Percentiles rank a stretch among this genome's conserved stretches.
These are phyloP conservation scores for Sequoia sempervirens DNA, from an alignment of 75 land plant genomes.

Conservation along the genomic window DNA sequence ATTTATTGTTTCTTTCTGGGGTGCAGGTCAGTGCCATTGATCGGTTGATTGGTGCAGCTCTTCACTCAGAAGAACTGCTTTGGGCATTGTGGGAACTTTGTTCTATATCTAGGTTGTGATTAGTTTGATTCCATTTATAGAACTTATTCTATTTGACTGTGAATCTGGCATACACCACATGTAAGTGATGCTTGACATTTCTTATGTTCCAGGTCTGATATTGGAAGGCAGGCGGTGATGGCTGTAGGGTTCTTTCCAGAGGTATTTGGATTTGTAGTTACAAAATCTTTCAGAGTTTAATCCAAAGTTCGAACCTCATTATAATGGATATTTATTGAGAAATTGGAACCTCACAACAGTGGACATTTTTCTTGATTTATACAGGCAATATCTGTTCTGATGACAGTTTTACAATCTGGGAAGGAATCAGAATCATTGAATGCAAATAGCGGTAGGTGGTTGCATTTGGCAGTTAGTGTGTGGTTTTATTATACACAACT, in stretches of 20 bases:
- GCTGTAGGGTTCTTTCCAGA: slow-evolving; percentile 74
- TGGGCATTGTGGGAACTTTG: slow-evolving; percentile 95
- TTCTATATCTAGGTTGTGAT: slow-evolving; percentile 61
- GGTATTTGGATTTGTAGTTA: slow-evolving; percentile 52
- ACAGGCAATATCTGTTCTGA: slow-evolving; percentile 62
- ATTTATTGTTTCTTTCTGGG: not conserved
- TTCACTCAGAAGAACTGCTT: slow-evolving; percentile 66
- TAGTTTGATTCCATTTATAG: not conserved
- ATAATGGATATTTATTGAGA: not conserved
- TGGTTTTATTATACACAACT: not conserved
- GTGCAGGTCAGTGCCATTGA: slow-evolving; percentile 74
- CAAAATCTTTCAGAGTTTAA: not conserved
- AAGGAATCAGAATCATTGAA: slow-evolving; percentile 38
- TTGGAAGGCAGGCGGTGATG: slow-evolving; percentile 83
- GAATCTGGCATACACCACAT: not conserved
- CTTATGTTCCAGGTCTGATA: slow-evolving; percentile 56
- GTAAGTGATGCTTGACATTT: not conserved
- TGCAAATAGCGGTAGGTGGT: slow-evolving; percentile 22
- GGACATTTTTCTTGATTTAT: slow-evolving; percentile 1
- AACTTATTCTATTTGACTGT: not conserved
- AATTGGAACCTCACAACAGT: not conserved
- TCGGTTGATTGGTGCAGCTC: slow-evolving; percentile 52
- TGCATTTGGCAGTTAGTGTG: not conserved
- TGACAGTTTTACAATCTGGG: slow-evolving; percentile 60
- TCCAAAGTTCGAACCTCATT: not conserved